phyloP scores from a whole-genome alignment of 1,284 basidiomycete genomes.

The Peniophora sp. region DNA sequence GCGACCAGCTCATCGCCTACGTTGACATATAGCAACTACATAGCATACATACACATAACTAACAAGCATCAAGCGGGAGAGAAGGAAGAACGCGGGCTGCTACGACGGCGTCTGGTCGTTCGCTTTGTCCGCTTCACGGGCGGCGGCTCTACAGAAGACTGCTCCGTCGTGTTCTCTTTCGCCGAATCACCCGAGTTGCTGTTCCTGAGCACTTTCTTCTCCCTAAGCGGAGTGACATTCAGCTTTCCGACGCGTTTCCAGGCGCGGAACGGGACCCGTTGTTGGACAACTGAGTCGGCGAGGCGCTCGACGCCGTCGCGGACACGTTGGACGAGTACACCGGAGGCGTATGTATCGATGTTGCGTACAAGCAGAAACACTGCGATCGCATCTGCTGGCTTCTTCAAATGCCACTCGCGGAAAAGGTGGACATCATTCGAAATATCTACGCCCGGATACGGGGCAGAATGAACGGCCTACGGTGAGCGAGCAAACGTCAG shows the following conservation, averaged over 20 bases:
- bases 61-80: too few relatives aligned
- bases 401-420: slow-evolving; percentile 41
- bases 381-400: slow-evolving; percentile 36
- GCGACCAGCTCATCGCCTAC: too few relatives aligned
- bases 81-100: too few relatives aligned
- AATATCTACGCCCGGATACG: slow-evolving; percentile 26
- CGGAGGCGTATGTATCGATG: slow-evolving; percentile 43
- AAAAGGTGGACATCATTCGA: slow-evolving; percentile 19
- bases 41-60: too few relatives aligned
- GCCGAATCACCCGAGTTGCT: neutral
- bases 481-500: neutral
- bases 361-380: slow-evolving; percentile 48
- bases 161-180: too few relatives aligned
- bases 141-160: too few relatives aligned
- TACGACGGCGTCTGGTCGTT: too few relatives aligned
- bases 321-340: slow-evolving; percentile 31
- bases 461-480: slow-evolving; percentile 42
- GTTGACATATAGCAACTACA: too few relatives aligned
- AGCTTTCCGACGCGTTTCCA: slow-evolving; percentile 41
- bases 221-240: slow-evolving; percentile 12
- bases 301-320: slow-evolving; percentile 29
- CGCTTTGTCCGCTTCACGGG: too few relatives aligned
- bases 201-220: slow-evolving; percentile 10
- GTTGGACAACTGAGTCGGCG: slow-evolving; percentile 23
- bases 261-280: slow-evolving; percentile 27